These are phyloP conservation scores for Salix arbutifolia DNA, from an alignment of 345 rosid species.

Conservation along the genomic window DNA sequence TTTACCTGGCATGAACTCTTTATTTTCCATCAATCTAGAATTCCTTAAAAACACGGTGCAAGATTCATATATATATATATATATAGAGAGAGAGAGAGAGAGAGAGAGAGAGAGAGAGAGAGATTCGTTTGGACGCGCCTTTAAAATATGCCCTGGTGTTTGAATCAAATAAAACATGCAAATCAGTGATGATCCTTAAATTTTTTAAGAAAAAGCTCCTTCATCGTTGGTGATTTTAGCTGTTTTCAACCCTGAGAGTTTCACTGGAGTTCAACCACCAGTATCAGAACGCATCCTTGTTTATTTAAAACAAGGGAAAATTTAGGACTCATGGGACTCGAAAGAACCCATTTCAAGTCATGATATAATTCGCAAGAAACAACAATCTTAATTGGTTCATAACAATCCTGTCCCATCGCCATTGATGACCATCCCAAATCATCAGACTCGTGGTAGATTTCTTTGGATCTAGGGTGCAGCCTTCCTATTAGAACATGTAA, in stretches of 20 bases:
- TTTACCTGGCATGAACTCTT: background rate
- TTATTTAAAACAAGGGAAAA: background rate
- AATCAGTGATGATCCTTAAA: background rate
- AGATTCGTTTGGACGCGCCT: background rate
- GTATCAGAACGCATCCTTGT: background rate
- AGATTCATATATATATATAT: background rate
- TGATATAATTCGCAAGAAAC: background rate
- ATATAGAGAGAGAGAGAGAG: background rate
- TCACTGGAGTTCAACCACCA: background rate
- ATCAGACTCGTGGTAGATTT: conserved; percentile 48
- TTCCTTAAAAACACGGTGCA: background rate
- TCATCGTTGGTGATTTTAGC: background rate
- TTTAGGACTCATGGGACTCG: background rate
- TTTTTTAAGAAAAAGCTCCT: background rate
- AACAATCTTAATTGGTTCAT: background rate
- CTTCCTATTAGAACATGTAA: conserved; percentile 9
- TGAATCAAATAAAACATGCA: background rate
- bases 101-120: background rate
- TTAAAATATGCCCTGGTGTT: background rate
- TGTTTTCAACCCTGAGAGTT: background rate
- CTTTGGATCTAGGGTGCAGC: conserved; percentile 45
- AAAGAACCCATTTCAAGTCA: background rate
- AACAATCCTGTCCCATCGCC: background rate
- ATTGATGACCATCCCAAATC: conserved; percentile 18
- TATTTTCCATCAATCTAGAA: background rate